These are phyloP conservation scores for Acanthamoeba royreba DNA, from an alignment of 208 protist genomes.

Conservation along the genomic window DNA sequence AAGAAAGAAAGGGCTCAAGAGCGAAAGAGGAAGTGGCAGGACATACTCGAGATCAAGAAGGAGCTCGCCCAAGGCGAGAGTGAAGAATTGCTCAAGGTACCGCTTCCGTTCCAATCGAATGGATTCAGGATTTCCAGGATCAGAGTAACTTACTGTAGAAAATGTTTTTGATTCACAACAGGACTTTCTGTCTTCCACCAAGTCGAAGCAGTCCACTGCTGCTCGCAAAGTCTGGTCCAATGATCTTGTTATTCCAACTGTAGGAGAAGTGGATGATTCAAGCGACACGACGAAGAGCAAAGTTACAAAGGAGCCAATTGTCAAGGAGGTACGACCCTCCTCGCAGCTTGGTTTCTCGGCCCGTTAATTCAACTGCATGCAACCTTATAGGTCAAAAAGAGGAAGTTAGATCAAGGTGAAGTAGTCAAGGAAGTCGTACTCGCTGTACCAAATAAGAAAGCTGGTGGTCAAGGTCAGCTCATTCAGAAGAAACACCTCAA, in stretches of 20 bases:
- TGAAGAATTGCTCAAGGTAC: not conserved
- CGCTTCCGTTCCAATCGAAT: not conserved
- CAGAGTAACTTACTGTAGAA: not conserved
- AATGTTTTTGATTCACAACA: not conserved
- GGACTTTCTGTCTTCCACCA: not conserved
- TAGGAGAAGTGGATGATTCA: not conserved
- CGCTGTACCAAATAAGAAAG: not conserved
- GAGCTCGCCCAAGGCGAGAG: not conserved
- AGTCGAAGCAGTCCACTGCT: not conserved
- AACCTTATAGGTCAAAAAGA: not conserved
- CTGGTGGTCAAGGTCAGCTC: constrained; percentile 57
- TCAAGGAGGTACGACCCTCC: not conserved
- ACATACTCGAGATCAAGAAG: not conserved
- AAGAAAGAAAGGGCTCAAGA: constrained; percentile 27
- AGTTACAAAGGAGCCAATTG: not conserved
- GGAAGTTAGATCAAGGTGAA: not conserved
- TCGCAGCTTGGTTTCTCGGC: not conserved
- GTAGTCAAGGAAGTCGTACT: not conserved
- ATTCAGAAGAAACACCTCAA: constrained; percentile 48
- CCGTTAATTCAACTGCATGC: not conserved
- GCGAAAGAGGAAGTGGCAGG: not conserved
- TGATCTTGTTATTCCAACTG: not conserved
- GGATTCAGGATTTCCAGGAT: too few species aligned
- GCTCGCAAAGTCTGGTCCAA: not conserved
- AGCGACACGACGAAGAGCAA: not conserved